A percentile compares a stretch with the other conserved stretches of the same genome.
Evolutionary conservation across 2,329 filamentous ascomycete genomes (phyloP).

Genomic region (Aspergillus quadrilineatus): DNA sequence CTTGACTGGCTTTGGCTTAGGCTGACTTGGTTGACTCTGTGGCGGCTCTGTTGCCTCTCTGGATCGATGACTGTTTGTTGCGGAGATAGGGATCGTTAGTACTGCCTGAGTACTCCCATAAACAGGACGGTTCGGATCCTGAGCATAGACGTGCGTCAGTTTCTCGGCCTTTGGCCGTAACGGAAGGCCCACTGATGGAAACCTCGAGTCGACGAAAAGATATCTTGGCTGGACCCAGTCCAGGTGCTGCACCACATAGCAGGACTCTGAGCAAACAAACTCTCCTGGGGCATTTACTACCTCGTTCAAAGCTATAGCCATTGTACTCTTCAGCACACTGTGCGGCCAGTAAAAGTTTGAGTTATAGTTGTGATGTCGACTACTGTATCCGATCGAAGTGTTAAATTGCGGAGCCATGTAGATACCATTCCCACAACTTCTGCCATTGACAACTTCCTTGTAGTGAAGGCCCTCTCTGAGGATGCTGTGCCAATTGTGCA

Average conservation of each 20-base stretch:
- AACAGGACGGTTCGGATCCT: conserved; percentile 41
- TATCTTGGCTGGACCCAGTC: conserved; percentile 93
- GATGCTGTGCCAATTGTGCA: conserved; percentile 87
- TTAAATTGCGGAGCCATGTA: conserved; percentile 68
- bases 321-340: conserved; percentile 60
- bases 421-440: conserved; percentile 74
- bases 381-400: conserved; percentile 57
- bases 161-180: background rate
- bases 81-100: conserved; percentile 54
- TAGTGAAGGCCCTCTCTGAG: conserved; percentile 79
- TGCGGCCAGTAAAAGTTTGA: conserved; percentile 58
- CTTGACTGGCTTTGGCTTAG: background rate
- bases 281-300: conserved; percentile 70
- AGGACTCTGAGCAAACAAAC: conserved; percentile 55
- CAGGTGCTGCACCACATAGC: conserved; percentile 70
- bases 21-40: background rate
- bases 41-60: background rate
- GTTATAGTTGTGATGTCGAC: background rate
- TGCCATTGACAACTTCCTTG: conserved; percentile 60
- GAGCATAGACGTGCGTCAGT: conserved; percentile 29
- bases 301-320: conserved; percentile 75
- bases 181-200: background rate
- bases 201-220: conserved; percentile 60
- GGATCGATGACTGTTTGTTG: conserved; percentile 45
- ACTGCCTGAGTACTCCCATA: conserved; percentile 36